Conservation (phyloP, 2,329 filamentous ascomycete species). For the Pseudopyricularia cyperi region DNA sequence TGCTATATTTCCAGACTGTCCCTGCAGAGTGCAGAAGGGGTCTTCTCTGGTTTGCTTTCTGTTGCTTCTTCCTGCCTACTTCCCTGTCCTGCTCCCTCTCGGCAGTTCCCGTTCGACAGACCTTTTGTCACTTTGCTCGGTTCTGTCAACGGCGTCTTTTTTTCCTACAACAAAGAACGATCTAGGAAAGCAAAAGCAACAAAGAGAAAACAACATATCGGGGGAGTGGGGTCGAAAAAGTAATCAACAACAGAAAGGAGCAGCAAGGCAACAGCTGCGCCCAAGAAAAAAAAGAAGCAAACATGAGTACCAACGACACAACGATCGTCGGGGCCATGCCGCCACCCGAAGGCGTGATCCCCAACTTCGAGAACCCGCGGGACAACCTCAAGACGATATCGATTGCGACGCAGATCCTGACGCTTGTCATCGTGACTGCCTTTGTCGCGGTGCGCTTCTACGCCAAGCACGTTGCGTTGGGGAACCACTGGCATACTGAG, state of each 20-base stretch:
- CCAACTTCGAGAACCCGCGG: not conserved
- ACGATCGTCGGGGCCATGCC: not conserved
- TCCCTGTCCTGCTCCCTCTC: not conserved
- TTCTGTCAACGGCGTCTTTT: not conserved
- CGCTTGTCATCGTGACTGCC: not conserved
- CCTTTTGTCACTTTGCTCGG: not conserved
- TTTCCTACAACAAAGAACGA: not conserved
- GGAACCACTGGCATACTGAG: not conserved
- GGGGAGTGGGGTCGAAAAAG: not conserved
- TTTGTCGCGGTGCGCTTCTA: not conserved
- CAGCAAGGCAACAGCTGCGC: not conserved
- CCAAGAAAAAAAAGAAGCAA: not conserved
- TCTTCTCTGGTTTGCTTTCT: not conserved
- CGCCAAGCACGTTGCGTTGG: not conserved
- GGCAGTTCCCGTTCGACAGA: not conserved
- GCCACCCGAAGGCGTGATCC: not conserved
- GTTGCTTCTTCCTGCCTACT: too few species aligned
- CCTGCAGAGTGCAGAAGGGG: too few species aligned
- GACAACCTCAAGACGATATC: not conserved
- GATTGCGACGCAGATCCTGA: not conserved
- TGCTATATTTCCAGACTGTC: too few species aligned
- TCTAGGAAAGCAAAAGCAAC: not conserved
- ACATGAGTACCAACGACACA: not conserved
- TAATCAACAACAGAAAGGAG: not conserved
- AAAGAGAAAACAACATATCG: not conserved